Base-by-base conservation (phyloP, 2,329 filamentous ascomycete species). In the Fusarium sp. region DNA sequence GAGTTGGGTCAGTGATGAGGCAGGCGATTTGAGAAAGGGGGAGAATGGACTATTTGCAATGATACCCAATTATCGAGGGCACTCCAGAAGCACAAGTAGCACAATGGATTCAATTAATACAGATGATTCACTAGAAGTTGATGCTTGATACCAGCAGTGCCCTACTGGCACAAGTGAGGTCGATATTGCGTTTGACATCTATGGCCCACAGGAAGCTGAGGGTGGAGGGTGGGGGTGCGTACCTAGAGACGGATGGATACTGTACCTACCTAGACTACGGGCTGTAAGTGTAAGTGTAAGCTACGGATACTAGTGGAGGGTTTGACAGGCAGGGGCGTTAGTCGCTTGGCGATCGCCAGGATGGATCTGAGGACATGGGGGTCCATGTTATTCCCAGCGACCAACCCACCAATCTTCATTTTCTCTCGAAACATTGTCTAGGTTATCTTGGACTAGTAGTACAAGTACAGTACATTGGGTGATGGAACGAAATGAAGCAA, bases 161-260 rank as follows among this genome's bases (percentile, higher is more conserved):
- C 21, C 21, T 23, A 23, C 21, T 23, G 21, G 21, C 21, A 23
- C 21, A 34, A 26, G 31, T 62, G 62, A 65, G 21, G 62, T 65
- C n/a, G 21, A 31, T 49, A 65, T 61, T 66, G 34, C 23, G 53
- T 59, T 65, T 64, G 8, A 14, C n/a, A 39, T 31, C 7, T 16
- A 31, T 8, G 59, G 12, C 19, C 52, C 52, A 43, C 41, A 50
- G 18, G 11, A 50, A 31, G 7, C 16, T n/a, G n/a, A 19, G 14
- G 28, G 31, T 34, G 30, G n/a, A 19, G 14, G 28, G 31, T 34
- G 30, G 23, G 23, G 26, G 21, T 21, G 14, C 14, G 31, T 34
- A 23, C 21, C 21, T 23, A 23, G 21, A 23, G 31, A 34, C 31
- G 16, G 31, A 18, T 37, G 14, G 30, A 28, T 28, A n/a, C n/a